Conservation (phyloP, 2,329 filamentous ascomycete species). For the Fusarium xyrophilum region DNA sequence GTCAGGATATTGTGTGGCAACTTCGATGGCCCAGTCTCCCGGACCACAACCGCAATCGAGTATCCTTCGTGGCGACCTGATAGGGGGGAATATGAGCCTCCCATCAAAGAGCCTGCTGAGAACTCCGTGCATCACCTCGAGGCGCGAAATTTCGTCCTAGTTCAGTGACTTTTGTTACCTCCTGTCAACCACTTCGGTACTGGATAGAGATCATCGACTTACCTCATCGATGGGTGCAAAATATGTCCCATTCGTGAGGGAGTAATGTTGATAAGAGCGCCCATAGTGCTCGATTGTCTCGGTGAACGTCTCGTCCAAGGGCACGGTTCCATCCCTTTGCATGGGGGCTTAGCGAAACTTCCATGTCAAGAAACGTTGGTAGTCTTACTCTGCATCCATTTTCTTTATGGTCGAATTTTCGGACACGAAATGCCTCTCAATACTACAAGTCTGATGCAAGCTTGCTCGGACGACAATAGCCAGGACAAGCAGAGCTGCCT, state of each 20-base stretch:
- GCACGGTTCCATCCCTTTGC: slow-evolving; percentile 56
- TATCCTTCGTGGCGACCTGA: slow-evolving; percentile 63
- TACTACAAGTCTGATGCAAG: slow-evolving; percentile 5
- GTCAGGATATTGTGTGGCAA: slow-evolving; percentile 68
- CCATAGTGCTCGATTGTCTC: slow-evolving; percentile 67
- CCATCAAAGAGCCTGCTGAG: slow-evolving; percentile 70
- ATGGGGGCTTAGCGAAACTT: slow-evolving; percentile 36
- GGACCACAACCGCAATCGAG: slow-evolving; percentile 77
- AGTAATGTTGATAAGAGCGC: slow-evolving; percentile 71
- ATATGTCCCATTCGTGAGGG: slow-evolving; percentile 69
- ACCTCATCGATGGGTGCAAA: slow-evolving; percentile 77
- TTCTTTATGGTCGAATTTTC: slow-evolving; percentile 9
- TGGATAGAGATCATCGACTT: slow-evolving; percentile 34
- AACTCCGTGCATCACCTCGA: slow-evolving; percentile 68
- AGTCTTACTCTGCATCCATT: slow-evolving; percentile 47
- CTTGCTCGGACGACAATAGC: slow-evolving; percentile 13
- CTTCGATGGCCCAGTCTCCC: slow-evolving; percentile 73
- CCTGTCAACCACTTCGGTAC: slow-evolving; percentile 1
- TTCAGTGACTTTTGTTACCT: slow-evolving; percentile 15
- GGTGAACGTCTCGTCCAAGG: slow-evolving; percentile 64
- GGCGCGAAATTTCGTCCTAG: slow-evolving; percentile 72
- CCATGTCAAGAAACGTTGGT: slow-evolving; percentile 3
- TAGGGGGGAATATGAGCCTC: slow-evolving; percentile 73
- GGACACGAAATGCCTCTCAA: slow-evolving; percentile 5
- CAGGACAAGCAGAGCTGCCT: slow-evolving; percentile 22